A percentile compares a stretch with the other conserved stretches of the same genome.
phyloP scores from a whole-genome alignment of 768 basidiomycete species.

The Kwoniella mangroviensis region DNA sequence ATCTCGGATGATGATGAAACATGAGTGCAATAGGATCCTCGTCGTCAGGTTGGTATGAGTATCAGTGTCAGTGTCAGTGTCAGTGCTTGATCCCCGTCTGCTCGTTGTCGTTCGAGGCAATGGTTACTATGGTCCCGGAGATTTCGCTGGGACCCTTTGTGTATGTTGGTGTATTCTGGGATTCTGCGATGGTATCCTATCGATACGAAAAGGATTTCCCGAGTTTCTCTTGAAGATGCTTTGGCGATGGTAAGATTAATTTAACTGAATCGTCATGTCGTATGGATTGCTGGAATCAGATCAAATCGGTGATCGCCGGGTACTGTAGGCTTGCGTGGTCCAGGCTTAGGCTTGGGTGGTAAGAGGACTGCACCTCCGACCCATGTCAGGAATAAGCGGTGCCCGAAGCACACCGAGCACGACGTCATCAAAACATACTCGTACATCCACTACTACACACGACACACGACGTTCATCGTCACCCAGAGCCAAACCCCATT shows the following conservation, averaged over 20 bases:
- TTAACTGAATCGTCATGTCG: background rate
- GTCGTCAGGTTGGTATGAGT: background rate
- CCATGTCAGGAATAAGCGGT: background rate
- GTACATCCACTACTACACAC: background rate
- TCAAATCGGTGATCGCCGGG: background rate
- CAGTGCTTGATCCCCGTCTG: too few species aligned
- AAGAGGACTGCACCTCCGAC: background rate
- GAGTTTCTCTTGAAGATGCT: background rate
- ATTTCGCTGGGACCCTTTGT: too few species aligned
- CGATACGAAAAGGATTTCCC: too few species aligned
- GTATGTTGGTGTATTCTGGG: too few species aligned
- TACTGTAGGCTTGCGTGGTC: background rate
- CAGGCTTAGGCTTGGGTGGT: too few species aligned
- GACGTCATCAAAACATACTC: background rate
- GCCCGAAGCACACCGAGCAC: background rate
- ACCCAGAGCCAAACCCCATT: too few species aligned
- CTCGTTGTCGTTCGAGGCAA: too few species aligned
- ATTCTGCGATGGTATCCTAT: too few species aligned
- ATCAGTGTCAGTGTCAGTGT: background rate
- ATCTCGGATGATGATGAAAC: background rate
- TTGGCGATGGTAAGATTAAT: background rate
- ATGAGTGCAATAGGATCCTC: background rate
- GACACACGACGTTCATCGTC: background rate
- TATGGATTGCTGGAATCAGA: constrained; percentile 1
- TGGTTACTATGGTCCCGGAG: too few species aligned